Evolutionary conservation across 768 basidiomycete genomes (phyloP).

Genomic region (Lentinula boryana): DNA sequence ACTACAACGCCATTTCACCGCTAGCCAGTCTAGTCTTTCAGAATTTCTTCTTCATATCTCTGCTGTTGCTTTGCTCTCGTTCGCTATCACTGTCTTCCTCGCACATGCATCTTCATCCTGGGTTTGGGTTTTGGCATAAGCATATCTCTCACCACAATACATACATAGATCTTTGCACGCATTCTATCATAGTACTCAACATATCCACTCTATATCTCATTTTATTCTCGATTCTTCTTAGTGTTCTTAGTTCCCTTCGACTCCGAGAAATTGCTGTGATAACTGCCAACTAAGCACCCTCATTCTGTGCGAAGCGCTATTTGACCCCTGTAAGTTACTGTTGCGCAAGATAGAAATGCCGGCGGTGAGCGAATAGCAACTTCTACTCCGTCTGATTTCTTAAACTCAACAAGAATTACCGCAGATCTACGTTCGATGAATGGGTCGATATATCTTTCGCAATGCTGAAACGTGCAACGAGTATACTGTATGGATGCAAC

Average conservation of each 20-base stretch:
- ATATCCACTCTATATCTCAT: neutral
- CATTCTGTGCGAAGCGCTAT: neutral
- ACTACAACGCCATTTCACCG: neutral
- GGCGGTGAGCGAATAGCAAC: neutral
- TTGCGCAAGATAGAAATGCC: neutral
- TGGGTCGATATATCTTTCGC: too few species aligned
- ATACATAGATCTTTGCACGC: neutral
- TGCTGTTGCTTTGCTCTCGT: neutral
- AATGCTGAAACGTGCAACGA: neutral
- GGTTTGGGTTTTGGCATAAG: neutral
- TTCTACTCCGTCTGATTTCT: neutral
- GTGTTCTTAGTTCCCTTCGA: neutral
- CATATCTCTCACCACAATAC: neutral
- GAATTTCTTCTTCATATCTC: neutral
- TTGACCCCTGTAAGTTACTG: neutral
- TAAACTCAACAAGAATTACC: too few species aligned
- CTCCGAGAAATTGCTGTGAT: neutral
- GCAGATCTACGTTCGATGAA: too few species aligned
- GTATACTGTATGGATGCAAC: neutral
- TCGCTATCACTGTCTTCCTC: neutral
- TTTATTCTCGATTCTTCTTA: neutral
- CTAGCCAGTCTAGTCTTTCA: neutral
- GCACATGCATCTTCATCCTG: neutral
- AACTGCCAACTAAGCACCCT: too few species aligned
- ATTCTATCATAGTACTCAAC: neutral